Evolutionary conservation across 345 rosid species (phyloP).

Genomic region (Rhodomyrtus tomentosa): DNA sequence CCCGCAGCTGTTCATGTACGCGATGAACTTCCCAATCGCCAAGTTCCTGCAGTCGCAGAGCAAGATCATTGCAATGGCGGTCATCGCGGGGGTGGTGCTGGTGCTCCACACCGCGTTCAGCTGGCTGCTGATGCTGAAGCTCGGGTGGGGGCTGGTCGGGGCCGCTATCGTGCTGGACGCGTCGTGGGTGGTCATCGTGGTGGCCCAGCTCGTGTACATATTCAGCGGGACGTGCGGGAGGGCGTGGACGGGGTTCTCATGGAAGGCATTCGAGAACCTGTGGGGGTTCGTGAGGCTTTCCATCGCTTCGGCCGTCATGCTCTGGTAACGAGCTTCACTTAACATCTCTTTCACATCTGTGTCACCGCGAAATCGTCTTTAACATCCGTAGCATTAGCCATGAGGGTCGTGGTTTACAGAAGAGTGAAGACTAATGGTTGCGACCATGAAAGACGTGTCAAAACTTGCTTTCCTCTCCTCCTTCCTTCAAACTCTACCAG

Average conservation of each 20-base stretch:
- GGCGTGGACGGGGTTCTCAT: slow-evolving; percentile 36
- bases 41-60: slow-evolving; percentile 86
- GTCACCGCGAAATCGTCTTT: not conserved
- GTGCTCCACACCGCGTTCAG: slow-evolving; percentile 40
- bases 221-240: slow-evolving; percentile 44
- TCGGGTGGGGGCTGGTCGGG: slow-evolving; percentile 26
- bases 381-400: not conserved
- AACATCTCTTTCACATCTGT: not conserved
- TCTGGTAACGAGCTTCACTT: not conserved
- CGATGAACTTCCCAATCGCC: slow-evolving; percentile 58
- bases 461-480: not conserved
- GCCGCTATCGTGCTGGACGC: slow-evolving; percentile 20
- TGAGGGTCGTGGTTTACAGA: not conserved
- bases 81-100: slow-evolving; percentile 36
- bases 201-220: slow-evolving; percentile 40
- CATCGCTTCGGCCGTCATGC: slow-evolving; percentile 41
- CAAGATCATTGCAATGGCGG: slow-evolving; percentile 72
- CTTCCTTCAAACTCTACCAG: not conserved
- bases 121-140: slow-evolving; percentile 41
- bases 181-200: slow-evolving; percentile 22
- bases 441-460: not conserved
- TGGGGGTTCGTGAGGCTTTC: slow-evolving; percentile 30
- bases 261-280: slow-evolving; percentile 25
- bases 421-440: not conserved
- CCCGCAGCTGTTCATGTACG: slow-evolving; percentile 75